These are phyloP conservation scores for Candida bentonensis DNA, from an alignment of 805 yeast genomes.

Conservation along the genomic window DNA sequence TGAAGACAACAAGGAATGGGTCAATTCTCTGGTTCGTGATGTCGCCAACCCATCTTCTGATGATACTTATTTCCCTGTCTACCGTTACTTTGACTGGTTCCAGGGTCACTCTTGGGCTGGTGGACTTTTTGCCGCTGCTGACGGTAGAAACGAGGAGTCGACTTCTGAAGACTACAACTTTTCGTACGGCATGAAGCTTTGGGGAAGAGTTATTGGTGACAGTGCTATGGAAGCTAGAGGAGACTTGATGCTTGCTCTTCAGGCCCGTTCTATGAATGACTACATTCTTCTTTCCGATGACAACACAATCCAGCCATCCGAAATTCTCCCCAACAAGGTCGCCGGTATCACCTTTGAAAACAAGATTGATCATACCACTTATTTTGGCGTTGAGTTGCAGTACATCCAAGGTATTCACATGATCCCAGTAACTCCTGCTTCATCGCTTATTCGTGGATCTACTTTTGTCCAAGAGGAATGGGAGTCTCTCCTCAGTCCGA, in stretches of 20 bases:
- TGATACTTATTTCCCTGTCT: slow-evolving; percentile 48
- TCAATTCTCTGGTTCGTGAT: slow-evolving; percentile 49
- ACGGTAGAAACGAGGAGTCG: slow-evolving; percentile 62
- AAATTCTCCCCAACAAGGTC: slow-evolving; percentile 43
- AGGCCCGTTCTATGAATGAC: slow-evolving; percentile 37
- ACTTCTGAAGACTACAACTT: slow-evolving; percentile 60
- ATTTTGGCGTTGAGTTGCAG: slow-evolving; percentile 46
- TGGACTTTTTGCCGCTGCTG: slow-evolving; percentile 47
- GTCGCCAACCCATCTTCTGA: slow-evolving; percentile 43
- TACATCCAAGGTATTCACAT: slow-evolving; percentile 70
- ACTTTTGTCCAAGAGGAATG: slow-evolving; percentile 43
- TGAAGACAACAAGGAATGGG: slow-evolving; percentile 35
- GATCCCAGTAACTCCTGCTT: slow-evolving; percentile 55
- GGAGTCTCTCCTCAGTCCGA: slow-evolving; percentile 31
- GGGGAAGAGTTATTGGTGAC: slow-evolving; percentile 51
- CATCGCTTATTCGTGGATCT: slow-evolving; percentile 40
- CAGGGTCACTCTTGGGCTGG: slow-evolving; percentile 66
- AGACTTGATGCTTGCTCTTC: slow-evolving; percentile 43
- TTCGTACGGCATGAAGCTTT: slow-evolving; percentile 52
- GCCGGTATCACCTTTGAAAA: slow-evolving; percentile 60
- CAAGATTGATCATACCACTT: slow-evolving; percentile 59
- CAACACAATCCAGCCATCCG: slow-evolving; percentile 37
- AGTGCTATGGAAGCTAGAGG: slow-evolving; percentile 38
- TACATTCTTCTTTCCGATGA: slow-evolving; percentile 39
- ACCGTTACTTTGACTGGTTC: slow-evolving; percentile 56